Conservation (phyloP, 2,329 filamentous ascomycete species). For the Penicillium sp. region DNA sequence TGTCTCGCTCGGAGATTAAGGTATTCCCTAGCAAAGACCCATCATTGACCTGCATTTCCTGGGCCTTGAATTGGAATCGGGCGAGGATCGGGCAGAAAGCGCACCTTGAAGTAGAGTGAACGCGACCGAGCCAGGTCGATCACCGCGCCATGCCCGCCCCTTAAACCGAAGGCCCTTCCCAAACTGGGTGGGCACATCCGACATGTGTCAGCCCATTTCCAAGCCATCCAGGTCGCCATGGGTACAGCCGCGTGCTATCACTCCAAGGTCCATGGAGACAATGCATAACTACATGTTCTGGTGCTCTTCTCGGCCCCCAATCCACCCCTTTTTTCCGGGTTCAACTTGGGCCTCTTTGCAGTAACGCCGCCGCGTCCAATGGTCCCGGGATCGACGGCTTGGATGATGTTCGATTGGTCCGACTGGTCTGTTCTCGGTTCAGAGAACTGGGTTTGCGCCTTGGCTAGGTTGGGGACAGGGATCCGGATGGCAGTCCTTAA, state of each 20-base stretch:
- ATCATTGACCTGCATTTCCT: conserved; percentile 7
- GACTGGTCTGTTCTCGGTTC: background rate
- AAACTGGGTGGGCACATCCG: conserved; percentile 14
- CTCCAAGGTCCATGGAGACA: conserved; percentile 1
- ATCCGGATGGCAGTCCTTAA: conserved; percentile 2
- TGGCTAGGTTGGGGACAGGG: conserved; percentile 4
- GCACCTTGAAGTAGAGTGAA: background rate
- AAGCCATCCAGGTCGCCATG: conserved; percentile 17
- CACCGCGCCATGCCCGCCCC: background rate
- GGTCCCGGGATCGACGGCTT: conserved; percentile 1
- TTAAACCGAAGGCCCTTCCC: background rate
- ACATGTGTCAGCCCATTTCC: conserved; percentile 15
- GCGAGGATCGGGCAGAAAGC: background rate
- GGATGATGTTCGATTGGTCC: background rate
- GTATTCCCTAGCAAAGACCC: conserved; percentile 3
- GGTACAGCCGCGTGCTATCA: conserved; percentile 5
- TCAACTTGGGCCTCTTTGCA: conserved; percentile 1
- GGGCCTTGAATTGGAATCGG: background rate
- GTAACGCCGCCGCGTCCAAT: conserved; percentile 1
- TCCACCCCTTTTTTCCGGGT: conserved; percentile 1
- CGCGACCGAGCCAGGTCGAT: background rate
- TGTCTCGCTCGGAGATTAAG: conserved; percentile 7
- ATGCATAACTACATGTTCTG: conserved; percentile 1
- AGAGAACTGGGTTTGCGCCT: conserved; percentile 1
- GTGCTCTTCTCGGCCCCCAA: background rate